Evolutionary conservation across 2,329 filamentous ascomycete species (phyloP).

Genomic region (Ceratocystis cacaofunesta): DNA sequence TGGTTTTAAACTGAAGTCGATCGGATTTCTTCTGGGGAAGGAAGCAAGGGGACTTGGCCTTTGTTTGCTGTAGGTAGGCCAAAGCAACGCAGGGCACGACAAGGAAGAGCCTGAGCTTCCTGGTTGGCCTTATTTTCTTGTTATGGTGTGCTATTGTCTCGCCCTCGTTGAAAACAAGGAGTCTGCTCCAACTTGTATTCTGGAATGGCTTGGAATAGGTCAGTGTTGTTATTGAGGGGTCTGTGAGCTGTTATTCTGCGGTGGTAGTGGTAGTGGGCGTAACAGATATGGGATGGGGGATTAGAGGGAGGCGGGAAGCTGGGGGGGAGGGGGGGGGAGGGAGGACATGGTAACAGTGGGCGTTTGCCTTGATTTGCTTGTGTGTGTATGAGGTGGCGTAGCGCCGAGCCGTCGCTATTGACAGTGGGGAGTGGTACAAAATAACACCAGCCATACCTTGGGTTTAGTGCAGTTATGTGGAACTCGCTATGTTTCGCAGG

Average conservation of each 20-base stretch:
- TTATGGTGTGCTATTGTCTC: not conserved
- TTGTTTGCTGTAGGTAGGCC: not conserved
- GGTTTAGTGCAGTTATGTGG: constrained; percentile 6
- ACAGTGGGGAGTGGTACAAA: not conserved
- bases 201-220: not conserved
- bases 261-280: not conserved
- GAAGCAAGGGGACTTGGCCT: not conserved
- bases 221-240: not conserved
- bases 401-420: not conserved
- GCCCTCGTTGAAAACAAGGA: not conserved
- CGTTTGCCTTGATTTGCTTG: not conserved
- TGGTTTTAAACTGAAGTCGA: constrained; percentile 11
- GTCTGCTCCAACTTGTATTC: not conserved
- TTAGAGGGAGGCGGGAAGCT: not conserved
- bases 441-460: not conserved
- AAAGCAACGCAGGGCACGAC: not conserved
- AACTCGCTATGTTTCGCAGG: constrained; percentile 15
- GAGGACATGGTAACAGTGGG: not conserved
- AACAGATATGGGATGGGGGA: not conserved
- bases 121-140: not conserved
- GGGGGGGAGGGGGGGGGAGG: not conserved
- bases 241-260: not conserved
- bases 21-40: constrained; percentile 2
- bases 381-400: not conserved
- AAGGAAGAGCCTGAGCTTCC: not conserved